Conservation (phyloP, 2,329 filamentous ascomycete species). For the Bipolaris gigantea region DNA sequence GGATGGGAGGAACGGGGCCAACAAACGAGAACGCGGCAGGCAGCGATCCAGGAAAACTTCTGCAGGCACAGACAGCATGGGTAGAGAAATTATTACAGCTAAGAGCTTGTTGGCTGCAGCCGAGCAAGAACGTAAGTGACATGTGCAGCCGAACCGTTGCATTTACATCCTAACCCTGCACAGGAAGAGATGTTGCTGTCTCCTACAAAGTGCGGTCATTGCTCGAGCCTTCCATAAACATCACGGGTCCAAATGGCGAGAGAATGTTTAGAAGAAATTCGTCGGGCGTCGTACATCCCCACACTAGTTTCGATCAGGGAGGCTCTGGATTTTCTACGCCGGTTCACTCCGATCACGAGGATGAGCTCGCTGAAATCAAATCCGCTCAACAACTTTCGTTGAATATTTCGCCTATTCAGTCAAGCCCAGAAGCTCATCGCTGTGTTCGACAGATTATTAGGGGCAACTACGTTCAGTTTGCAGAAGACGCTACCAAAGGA, state of each 20-base stretch:
- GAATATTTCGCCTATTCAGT: conserved; percentile 76
- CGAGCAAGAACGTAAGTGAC: conserved; percentile 72
- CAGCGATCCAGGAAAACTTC: conserved; percentile 41
- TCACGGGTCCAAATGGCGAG: conserved; percentile 64
- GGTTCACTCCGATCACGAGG: conserved; percentile 83
- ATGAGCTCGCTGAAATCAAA: conserved; percentile 80
- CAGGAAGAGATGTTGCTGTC: conserved; percentile 54
- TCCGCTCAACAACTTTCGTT: conserved; percentile 83
- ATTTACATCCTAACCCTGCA: conserved; percentile 12
- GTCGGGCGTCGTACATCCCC: conserved; percentile 67
- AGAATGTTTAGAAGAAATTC: conserved; percentile 57
- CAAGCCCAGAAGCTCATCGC: conserved; percentile 74
- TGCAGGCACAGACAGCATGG: conserved; percentile 42
- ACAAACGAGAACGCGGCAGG: conserved; percentile 45
- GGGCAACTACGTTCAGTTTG: conserved; percentile 78
- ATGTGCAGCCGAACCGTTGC: neutral
- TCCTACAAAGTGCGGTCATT: conserved; percentile 64
- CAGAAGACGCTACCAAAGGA: conserved; percentile 76
- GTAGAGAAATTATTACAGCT: conserved; percentile 47
- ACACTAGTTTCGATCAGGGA: conserved; percentile 78
- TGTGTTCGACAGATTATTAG: conserved; percentile 88
- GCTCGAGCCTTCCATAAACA: conserved; percentile 67
- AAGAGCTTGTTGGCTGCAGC: conserved; percentile 71
- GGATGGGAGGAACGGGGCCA: conserved; percentile 53
- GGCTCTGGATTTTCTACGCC: conserved; percentile 62